Evolutionary conservation across 1,284 basidiomycete species (phyloP).

Genomic region (Macrocystidia cucumis): DNA sequence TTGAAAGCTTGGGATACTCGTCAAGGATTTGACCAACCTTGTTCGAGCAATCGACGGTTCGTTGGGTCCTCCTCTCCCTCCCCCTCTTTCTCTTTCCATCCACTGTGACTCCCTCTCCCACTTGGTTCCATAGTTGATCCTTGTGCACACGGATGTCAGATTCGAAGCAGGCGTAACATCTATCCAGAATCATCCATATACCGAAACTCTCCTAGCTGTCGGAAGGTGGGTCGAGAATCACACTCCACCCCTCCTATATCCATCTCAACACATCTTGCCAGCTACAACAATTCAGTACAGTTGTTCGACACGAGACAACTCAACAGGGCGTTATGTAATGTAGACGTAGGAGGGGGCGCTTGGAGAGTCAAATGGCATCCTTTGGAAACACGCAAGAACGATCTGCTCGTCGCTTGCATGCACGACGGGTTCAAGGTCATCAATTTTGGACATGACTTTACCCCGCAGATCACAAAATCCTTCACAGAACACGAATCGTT

Average conservation of each 20-base stretch:
- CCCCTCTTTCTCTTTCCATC: neutral
- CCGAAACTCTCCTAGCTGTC: constrained; percentile 82
- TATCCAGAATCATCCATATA: constrained; percentile 78
- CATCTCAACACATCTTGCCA: constrained; percentile 22
- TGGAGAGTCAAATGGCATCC: constrained; percentile 99
- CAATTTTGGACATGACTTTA: constrained; percentile 27
- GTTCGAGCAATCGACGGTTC: constrained; percentile 71
- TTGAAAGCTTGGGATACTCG: constrained; percentile 91
- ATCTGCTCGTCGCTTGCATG: constrained; percentile 92
- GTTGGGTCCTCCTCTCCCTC: constrained; percentile 11
- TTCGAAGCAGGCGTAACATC: constrained; percentile 94
- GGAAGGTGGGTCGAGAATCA: constrained; percentile 59
- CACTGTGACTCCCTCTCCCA: constrained; percentile 6
- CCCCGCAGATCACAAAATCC: constrained; percentile 39
- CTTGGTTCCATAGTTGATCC: neutral
- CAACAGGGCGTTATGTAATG: constrained; percentile 46
- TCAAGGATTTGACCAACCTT: constrained; percentile 52
- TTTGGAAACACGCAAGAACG: constrained; percentile 41
- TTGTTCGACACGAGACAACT: constrained; percentile 82
- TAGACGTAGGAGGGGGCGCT: constrained; percentile 82
- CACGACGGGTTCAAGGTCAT: constrained; percentile 93
- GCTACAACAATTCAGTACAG: constrained; percentile 81
- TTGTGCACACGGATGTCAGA: constrained; percentile 26
- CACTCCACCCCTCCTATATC: neutral
- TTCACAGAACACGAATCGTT: constrained; percentile 81